Evolutionary conservation across 2,329 filamentous ascomycete species (phyloP).

Genomic region (Basipetospora chlamydospora): DNA sequence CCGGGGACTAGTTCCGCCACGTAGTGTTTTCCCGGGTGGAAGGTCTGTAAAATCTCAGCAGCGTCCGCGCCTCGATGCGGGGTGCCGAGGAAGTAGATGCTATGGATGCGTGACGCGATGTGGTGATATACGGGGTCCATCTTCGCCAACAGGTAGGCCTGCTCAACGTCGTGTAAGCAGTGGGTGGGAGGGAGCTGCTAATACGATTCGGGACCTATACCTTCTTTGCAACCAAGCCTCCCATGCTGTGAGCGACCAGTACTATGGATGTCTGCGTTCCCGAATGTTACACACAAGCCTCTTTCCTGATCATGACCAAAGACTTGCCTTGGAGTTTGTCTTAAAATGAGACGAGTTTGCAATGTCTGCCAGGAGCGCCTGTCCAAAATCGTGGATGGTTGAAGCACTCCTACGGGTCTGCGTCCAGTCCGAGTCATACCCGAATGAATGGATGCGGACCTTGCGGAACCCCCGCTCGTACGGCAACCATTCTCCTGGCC

Average conservation of each 20-base stretch:
- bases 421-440: slow-evolving; percentile 10
- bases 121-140: neutral
- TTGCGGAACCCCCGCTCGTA: slow-evolving; percentile 9
- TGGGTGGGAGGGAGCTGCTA: neutral
- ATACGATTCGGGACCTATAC: neutral
- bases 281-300: too few relatives aligned
- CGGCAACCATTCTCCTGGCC: slow-evolving; percentile 10
- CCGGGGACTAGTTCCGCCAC: neutral
- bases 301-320: neutral
- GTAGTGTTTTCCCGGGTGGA: too few relatives aligned
- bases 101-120: neutral
- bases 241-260: neutral
- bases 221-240: neutral
- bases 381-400: slow-evolving; percentile 1
- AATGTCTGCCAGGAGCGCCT: neutral
- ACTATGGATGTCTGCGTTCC: neutral
- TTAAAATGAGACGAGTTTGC: neutral
- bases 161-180: neutral
- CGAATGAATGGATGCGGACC: slow-evolving; percentile 8
- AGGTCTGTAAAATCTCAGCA: too few relatives aligned
- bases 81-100: slow-evolving; percentile 2
- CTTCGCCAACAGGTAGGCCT: neutral
- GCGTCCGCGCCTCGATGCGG: neutral
- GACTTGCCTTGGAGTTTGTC: neutral
- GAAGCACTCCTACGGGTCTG: slow-evolving; percentile 5